Percentiles rank a stretch among this genome's conserved stretches.
phyloP scores from a whole-genome alignment of 768 basidiomycete species.

The Fistulinella prunicolor region DNA sequence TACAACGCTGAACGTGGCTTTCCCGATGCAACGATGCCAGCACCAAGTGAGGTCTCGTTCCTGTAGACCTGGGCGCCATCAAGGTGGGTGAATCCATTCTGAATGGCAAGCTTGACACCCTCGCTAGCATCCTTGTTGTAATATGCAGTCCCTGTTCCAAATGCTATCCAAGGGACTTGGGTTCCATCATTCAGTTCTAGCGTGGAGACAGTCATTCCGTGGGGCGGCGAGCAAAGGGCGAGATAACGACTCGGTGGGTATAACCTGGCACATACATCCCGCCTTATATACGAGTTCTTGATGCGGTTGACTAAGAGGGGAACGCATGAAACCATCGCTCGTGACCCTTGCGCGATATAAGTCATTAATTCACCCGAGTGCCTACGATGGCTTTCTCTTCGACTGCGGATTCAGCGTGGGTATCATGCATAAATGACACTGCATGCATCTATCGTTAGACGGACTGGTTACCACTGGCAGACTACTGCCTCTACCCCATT shows the following conservation, averaged over 20 bases:
- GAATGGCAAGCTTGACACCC: constrained; percentile 45
- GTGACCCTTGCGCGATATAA: constrained; percentile 7
- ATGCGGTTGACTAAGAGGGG: constrained; percentile 11
- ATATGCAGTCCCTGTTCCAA: constrained; percentile 60
- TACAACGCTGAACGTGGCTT: constrained; percentile 55
- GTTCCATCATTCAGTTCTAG: constrained; percentile 55
- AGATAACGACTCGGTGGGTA: constrained; percentile 1
- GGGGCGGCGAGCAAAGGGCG: constrained; percentile 3
- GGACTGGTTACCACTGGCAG: too few species aligned
- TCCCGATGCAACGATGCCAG: constrained; percentile 47
- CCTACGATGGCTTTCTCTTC: neutral
- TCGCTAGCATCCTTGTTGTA: constrained; percentile 41
- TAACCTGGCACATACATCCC: neutral
- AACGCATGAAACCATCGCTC: constrained; percentile 9
- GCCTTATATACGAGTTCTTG: neutral
- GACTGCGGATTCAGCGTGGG: neutral
- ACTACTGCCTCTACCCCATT: too few species aligned
- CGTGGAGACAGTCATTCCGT: constrained; percentile 26
- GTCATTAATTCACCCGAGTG: neutral
- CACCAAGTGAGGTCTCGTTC: constrained; percentile 54
- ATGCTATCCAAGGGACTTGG: constrained; percentile 54
- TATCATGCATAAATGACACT: too few species aligned
- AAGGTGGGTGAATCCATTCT: constrained; percentile 56
- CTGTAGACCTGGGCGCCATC: constrained; percentile 61
- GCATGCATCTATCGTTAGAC: too few species aligned